Evolutionary conservation across 2,329 filamentous ascomycete genomes (phyloP).

Genomic region (Aspergillus spinulosporus): DNA sequence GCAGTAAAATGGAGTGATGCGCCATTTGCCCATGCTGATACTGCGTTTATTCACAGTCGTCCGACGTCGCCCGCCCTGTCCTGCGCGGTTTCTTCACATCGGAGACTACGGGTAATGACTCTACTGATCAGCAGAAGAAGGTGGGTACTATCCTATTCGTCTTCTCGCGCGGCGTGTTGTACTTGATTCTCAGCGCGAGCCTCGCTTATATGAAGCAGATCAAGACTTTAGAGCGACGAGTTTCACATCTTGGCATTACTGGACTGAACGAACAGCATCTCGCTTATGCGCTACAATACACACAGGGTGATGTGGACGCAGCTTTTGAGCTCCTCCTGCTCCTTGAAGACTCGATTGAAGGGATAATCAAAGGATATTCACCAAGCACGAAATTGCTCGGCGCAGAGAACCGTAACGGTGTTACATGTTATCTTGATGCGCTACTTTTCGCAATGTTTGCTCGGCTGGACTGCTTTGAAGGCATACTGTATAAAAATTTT

Average conservation of each 20-base stretch:
- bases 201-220: conserved; percentile 41
- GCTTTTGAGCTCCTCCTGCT: conserved; percentile 75
- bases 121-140: conserved; percentile 37
- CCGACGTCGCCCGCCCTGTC: conserved; percentile 27
- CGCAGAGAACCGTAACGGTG: conserved; percentile 78
- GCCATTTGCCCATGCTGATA: neutral
- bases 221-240: conserved; percentile 53
- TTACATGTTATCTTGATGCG: conserved; percentile 94
- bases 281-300: conserved; percentile 62
- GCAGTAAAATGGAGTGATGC: neutral
- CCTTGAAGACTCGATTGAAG: conserved; percentile 77
- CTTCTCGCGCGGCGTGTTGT: neutral
- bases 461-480: conserved; percentile 84
- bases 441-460: conserved; percentile 96
- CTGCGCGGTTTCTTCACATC: conserved; percentile 37
- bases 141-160: conserved; percentile 21
- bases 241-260: conserved; percentile 56
- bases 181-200: neutral
- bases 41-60: conserved; percentile 20
- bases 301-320: conserved; percentile 69
- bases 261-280: conserved; percentile 63
- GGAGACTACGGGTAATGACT: conserved; percentile 21
- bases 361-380: conserved; percentile 73
- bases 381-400: conserved; percentile 72
- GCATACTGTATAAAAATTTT: conserved; percentile 80